Percentiles rank a stretch among this genome's conserved stretches.
Conservation (phyloP, 208 protist genomes). For the Porcisia hertigi region DNA sequence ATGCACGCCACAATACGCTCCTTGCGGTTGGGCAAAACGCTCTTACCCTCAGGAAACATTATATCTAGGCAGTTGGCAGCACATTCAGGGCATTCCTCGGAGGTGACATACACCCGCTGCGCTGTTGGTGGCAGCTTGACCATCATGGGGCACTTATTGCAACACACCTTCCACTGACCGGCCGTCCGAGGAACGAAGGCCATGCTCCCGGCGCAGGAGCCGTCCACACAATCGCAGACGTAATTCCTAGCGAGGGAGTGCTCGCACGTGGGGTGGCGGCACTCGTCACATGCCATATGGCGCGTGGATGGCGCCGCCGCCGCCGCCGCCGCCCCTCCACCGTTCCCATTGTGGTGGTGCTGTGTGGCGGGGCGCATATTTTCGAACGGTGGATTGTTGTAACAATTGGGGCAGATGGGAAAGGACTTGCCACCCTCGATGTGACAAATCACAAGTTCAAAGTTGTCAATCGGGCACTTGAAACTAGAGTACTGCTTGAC, state of each 20-base stretch:
- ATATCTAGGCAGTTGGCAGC: constrained; percentile 75
- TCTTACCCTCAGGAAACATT: constrained; percentile 84
- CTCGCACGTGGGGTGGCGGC: constrained; percentile 91
- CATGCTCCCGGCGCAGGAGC: constrained; percentile 76
- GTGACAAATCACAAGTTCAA: constrained; percentile 92
- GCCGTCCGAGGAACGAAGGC: constrained; percentile 85
- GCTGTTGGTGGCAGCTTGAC: constrained; percentile 82
- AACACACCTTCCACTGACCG: constrained; percentile 89
- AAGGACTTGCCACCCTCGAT: constrained; percentile 89
- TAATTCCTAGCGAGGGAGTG: constrained; percentile 88
- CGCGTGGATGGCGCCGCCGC: constrained; percentile 10
- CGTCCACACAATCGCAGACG: constrained; percentile 86
- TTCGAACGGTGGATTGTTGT: constrained; percentile 95
- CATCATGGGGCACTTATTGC: constrained; percentile 90
- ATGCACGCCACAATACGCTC: constrained; percentile 77
- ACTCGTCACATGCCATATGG: constrained; percentile 91
- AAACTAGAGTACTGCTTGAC: constrained; percentile 89
- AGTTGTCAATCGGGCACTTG: constrained; percentile 93
- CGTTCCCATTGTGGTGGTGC: background rate
- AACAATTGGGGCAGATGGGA: constrained; percentile 94
- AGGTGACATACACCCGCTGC: constrained; percentile 75
- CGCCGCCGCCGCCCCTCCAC: background rate
- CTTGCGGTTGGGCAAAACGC: constrained; percentile 68
- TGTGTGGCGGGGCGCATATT: constrained; percentile 31
- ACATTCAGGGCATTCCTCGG: constrained; percentile 79